Evolutionary conservation across 1,284 basidiomycete species (phyloP), one percentile per base, ranked within the genome.

Genomic region (Ustanciosporium gigantosporum): DNA sequence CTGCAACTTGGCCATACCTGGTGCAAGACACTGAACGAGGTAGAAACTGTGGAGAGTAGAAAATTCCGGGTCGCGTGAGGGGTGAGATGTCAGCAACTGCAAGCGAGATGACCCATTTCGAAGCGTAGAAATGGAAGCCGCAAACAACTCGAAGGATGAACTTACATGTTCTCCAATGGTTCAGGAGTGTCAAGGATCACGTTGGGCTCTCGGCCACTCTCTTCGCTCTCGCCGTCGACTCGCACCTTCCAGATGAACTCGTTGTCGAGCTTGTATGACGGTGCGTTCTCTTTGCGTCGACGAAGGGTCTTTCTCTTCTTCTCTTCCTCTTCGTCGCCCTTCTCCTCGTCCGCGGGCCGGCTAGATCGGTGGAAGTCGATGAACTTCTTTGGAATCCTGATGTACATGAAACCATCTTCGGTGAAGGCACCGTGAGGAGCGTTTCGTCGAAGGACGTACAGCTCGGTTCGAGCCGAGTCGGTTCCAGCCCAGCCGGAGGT

Each of bases 371-470:
- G 57, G 49, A 73, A 73, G 66, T 73, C 68, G 43, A 74, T 72
- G 42, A 70, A 70, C 62, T 72, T 72, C 56, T 70, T 70, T 22
- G 71, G 71, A 29, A 72, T 46, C 40, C 68, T 51, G 46, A 74
- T 44, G 59, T 74, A 74, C 58, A 74, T 60, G 65, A 59, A 70
- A 49, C 69, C 71, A 46, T 71, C 71, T 25, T 74, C 71, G 36
- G 69, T 72, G 46, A 61, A 71, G 40, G 68, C 49, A 25, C 69
- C 69, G 41, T 61, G 66, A 38, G 71, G 71, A 24, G 71, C 71
- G 36, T 32, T 62, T 38, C 61, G 51, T 51, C 61, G 62, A 38
- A 74, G 65, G n/a, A 70, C 70, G 36, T 62, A 74, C 29, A 74
- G 47, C 53, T 74, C 71, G 39, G 70, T 74, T 31, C 66, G 66